phyloP scores from a whole-genome alignment of 179 eudicot species.

The Sideroxylon spinosum region DNA sequence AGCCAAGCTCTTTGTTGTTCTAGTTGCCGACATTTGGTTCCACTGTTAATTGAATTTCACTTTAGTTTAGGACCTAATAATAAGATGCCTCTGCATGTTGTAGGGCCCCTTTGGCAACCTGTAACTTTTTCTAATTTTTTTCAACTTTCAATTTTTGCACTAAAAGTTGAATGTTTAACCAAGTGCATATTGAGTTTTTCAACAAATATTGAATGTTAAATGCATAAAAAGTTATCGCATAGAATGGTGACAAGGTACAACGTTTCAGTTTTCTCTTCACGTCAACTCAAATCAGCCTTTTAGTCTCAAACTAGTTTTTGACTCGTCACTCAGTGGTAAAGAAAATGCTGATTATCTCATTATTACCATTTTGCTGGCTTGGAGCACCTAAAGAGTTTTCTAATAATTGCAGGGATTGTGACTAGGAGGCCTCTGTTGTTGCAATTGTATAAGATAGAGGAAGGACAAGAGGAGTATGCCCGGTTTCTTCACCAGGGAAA shows the following conservation, averaged over 20 bases:
- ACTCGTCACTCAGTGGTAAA: neutral
- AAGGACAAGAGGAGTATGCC: slow-evolving; percentile 52
- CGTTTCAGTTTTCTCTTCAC: neutral
- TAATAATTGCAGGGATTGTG: slow-evolving; percentile 50
- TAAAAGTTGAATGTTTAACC: too few relatives aligned
- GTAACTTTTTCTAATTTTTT: too few relatives aligned
- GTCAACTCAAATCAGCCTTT: too few relatives aligned
- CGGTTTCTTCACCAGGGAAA: slow-evolving; percentile 55
- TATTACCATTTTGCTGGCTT: neutral
- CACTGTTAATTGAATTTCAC: neutral
- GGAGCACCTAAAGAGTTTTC: slow-evolving; percentile 2
- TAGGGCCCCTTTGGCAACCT: neutral
- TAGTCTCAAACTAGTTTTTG: neutral
- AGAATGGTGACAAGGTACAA: neutral
- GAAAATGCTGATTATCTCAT: neutral
- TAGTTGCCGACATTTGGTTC: neutral
- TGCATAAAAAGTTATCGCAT: too few relatives aligned
- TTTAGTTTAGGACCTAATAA: neutral
- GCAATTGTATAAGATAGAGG: slow-evolving; percentile 50
- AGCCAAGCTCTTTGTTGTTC: neutral
- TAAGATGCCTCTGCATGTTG: neutral
- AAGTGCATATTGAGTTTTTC: too few relatives aligned
- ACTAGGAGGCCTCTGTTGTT: slow-evolving; percentile 71
- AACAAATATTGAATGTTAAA: neutral
- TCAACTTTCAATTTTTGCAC: too few relatives aligned